These are phyloP conservation scores for Annulohypoxylon truncatum DNA, from an alignment of 2,329 filamentous ascomycete species.

Conservation along the genomic window DNA sequence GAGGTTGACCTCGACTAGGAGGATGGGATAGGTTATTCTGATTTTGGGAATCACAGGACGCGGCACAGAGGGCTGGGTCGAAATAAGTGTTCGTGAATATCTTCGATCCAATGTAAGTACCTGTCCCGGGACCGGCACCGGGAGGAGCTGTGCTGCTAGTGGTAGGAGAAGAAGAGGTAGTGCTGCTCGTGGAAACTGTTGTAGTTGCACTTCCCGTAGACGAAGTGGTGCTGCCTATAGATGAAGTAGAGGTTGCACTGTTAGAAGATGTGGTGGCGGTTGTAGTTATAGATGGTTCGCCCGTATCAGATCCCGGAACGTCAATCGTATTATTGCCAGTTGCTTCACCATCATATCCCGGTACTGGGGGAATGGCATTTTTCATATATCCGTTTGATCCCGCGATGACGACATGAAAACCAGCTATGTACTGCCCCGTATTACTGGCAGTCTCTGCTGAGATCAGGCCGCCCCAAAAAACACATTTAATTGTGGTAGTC, in stretches of 20 bases:
- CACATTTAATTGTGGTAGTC: constrained; percentile 47
- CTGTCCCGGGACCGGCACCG: constrained; percentile 12
- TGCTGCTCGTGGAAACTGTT: neutral
- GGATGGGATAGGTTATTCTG: constrained; percentile 45
- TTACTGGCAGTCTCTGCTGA: constrained; percentile 42
- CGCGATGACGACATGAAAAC: constrained; percentile 54
- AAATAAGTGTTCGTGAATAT: constrained; percentile 47
- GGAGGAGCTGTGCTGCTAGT: neutral
- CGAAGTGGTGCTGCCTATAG: neutral
- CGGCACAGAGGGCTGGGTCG: constrained; percentile 47
- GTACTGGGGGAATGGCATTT: constrained; percentile 27
- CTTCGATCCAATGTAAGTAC: constrained; percentile 49
- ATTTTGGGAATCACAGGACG: constrained; percentile 46
- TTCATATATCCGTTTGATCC: constrained; percentile 56
- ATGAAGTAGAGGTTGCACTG: neutral
- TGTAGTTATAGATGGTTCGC: neutral
- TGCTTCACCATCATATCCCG: constrained; percentile 42
- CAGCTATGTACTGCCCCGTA: constrained; percentile 34
- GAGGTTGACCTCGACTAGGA: constrained; percentile 36
- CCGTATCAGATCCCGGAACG: constrained; percentile 42
- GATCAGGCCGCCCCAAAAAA: constrained; percentile 48
- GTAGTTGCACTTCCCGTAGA: neutral
- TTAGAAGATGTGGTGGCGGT: neutral
- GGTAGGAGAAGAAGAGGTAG: neutral
- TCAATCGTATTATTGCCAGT: constrained; percentile 47